Evolutionary conservation across 179 eudicot species (phyloP), one percentile per base, ranked within the genome.

Genomic region (Amaranthus tricolor): DNA sequence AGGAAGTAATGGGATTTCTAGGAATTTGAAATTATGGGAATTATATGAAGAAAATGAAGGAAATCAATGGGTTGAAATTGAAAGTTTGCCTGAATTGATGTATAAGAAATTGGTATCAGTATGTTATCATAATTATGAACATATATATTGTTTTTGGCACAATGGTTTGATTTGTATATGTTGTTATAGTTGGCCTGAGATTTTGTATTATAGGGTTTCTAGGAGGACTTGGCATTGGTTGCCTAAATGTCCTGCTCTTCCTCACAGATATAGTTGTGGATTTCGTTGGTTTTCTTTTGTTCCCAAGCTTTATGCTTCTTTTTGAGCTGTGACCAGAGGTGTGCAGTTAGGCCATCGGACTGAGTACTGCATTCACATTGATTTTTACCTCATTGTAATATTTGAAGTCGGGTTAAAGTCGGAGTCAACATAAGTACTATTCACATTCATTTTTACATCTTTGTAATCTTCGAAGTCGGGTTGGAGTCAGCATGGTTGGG

Each of bases 221-320:
- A 87, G 91, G 74, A 78, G 82, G 79, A 89, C 89, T 3, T 91
- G 94, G 92, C 94, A 89, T 76, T 91, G 97, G 94, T 52, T 88
- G 65, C 89, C 97, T 0, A 91, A 80, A 75, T 88, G 83, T 61
- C 94, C 94, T 31, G 77, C 81, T 0, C 68, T 91, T 78, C 89
- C 90, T 21, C 82, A 91, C 2, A 91, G 86, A 70, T 89, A 92
- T 92, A 87, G 91, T 55, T 91, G 90, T 62, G 97, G 97, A 0
- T 91, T 91, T 76, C 76, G 84, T 67, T 91, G 97, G 94, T 91
- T 91, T 66, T 88, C 97, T 10, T 89, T 88, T 50, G 86, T 82
- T 74, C 97, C 97, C 0, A 69, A 83, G 79, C 85, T 89, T 1
- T 77, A 75, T 83, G 84, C 83, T 71, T 72, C 80, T 60, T 80